A percentile compares a stretch with the other conserved stretches of the same genome.
Conservation (phyloP, 2,329 filamentous ascomycete species). For the Torrubiella hemipterigena region DNA sequence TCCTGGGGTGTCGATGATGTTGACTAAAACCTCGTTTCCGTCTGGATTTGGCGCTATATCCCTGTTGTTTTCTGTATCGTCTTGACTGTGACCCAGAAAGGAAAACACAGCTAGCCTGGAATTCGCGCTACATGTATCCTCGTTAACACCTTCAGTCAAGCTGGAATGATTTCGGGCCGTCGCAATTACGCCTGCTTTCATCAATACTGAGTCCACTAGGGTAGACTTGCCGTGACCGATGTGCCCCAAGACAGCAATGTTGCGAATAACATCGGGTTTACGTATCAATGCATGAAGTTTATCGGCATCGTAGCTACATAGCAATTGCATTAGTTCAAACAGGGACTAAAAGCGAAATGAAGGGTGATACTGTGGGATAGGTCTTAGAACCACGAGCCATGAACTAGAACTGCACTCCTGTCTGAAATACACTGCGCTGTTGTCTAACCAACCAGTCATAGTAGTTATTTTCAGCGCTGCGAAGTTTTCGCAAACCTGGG, state of each 20-base stretch:
- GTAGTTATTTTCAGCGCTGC: too few relatives aligned
- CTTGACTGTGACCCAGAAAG: slow-evolving; percentile 76
- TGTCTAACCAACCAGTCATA: too few relatives aligned
- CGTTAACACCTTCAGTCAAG: slow-evolving; percentile 93
- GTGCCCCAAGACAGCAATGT: slow-evolving; percentile 99
- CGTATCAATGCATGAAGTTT: slow-evolving; percentile 73
- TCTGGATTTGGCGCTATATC: slow-evolving; percentile 78
- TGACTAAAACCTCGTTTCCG: slow-evolving; percentile 98
- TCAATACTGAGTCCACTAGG: slow-evolving; percentile 96
- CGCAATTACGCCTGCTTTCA: slow-evolving; percentile 99
- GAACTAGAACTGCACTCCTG: too few relatives aligned
- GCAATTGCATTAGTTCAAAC: too few relatives aligned
- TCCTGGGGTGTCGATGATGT: slow-evolving; percentile 98
- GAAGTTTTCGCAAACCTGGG: too few relatives aligned
- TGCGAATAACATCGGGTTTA: slow-evolving; percentile 66
- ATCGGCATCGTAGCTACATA: slow-evolving; percentile 88
- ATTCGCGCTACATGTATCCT: slow-evolving; percentile 99
- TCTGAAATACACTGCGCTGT: too few relatives aligned
- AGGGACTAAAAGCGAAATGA: too few relatives aligned
- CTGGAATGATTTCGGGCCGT: slow-evolving; percentile 91
- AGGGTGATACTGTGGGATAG: too few relatives aligned
- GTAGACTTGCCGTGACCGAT: slow-evolving; percentile 99
- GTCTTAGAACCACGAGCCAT: too few relatives aligned
- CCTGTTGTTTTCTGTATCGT: slow-evolving; percentile 90
- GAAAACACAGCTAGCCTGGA: slow-evolving; percentile 99